A percentile compares a stretch with the other conserved stretches of the same genome.
phyloP scores from a whole-genome alignment of 495 filamentous ascomycete genomes.

The Hyaloscypha bicolor region DNA sequence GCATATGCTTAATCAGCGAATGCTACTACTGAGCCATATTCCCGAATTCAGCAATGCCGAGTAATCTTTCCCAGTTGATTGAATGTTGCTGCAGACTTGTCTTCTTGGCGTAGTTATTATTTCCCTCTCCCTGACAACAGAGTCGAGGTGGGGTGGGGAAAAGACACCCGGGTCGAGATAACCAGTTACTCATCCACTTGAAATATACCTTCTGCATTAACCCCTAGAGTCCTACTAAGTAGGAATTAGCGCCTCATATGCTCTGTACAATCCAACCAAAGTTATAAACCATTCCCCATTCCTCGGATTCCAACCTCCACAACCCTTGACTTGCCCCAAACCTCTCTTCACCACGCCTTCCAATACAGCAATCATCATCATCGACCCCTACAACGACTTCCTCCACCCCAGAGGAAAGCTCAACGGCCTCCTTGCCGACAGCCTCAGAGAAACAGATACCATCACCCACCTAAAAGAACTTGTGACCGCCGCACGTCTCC shows the following conservation, averaged over 20 bases:
- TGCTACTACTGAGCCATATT: background rate
- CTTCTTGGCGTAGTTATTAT: background rate
- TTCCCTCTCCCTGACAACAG: background rate
- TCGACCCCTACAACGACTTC: constrained; percentile 38
- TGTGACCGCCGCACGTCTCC: constrained; percentile 23
- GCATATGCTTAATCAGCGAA: background rate
- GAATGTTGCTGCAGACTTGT: background rate
- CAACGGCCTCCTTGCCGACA: constrained; percentile 18
- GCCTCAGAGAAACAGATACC: constrained; percentile 27
- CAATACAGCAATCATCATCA: constrained; percentile 32
- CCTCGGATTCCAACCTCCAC: background rate
- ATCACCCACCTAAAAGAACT: constrained; percentile 30
- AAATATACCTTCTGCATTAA: background rate
- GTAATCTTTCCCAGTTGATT: background rate
- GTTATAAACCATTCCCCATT: background rate
- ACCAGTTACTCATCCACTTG: background rate
- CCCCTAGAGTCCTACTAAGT: background rate
- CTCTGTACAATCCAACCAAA: background rate
- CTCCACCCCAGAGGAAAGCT: constrained; percentile 35
- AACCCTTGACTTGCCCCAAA: background rate
- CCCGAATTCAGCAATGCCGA: background rate
- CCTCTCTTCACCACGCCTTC: background rate
- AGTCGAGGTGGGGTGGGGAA: background rate
- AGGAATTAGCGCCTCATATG: background rate
- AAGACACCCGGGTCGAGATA: background rate